Evolutionary conservation across 768 basidiomycete species (phyloP).

Genomic region (Collybia sp.): DNA sequence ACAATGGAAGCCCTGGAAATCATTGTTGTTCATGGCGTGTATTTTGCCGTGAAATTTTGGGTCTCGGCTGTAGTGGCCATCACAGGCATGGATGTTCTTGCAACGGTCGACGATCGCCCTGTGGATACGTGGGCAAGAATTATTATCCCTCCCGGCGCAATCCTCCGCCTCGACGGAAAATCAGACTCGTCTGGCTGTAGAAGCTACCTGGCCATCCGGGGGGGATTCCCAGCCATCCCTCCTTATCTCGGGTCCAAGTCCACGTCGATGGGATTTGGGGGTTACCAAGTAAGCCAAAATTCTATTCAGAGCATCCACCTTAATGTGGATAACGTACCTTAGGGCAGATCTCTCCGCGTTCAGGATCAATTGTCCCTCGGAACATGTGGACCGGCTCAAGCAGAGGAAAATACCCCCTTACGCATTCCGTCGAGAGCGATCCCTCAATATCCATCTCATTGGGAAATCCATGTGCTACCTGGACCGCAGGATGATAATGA

Average conservation of each 20-base stretch:
- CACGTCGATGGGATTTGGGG: conserved; percentile 57
- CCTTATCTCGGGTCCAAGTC: conserved; percentile 60
- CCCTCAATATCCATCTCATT: conserved; percentile 44
- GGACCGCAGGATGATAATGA: conserved; percentile 62
- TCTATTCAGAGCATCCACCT: background rate
- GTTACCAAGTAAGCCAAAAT: conserved; percentile 41
- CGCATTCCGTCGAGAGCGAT: conserved; percentile 19
- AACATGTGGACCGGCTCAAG: conserved; percentile 15
- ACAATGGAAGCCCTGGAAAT: conserved; percentile 55
- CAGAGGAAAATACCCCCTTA: conserved; percentile 7
- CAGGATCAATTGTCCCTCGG: conserved; percentile 48
- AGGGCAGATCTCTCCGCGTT: conserved; percentile 44
- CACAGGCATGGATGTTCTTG: conserved; percentile 42
- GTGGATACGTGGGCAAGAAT: conserved; percentile 46
- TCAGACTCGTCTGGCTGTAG: conserved; percentile 38
- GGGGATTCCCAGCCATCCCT: conserved; percentile 57
- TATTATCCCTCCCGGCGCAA: conserved; percentile 37
- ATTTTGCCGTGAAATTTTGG: conserved; percentile 46
- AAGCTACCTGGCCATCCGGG: conserved; percentile 49
- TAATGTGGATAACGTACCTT: conserved; percentile 12
- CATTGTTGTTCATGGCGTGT: conserved; percentile 36
- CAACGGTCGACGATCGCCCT: conserved; percentile 34
- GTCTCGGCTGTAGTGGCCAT: conserved; percentile 44
- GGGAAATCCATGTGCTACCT: conserved; percentile 49
- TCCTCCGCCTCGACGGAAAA: conserved; percentile 33